Percentiles rank a stretch among this genome's conserved stretches.
These are phyloP conservation scores for Cyclotella kingstonii DNA, from an alignment of 108 stramenopile species.

Conservation along the genomic window DNA sequence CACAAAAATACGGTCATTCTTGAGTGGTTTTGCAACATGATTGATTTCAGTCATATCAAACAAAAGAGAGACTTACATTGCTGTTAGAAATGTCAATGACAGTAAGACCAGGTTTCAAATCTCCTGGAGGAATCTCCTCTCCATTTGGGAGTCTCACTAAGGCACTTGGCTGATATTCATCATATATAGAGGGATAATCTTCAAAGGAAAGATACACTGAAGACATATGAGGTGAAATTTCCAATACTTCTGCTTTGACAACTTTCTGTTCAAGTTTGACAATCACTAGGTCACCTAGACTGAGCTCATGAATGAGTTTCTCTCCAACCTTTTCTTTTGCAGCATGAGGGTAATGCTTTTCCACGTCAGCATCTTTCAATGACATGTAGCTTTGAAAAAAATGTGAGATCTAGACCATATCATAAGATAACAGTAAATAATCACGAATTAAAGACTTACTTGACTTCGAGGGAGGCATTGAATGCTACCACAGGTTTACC, in stretches of 20 bases:
- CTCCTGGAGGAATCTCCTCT: conserved; percentile 35
- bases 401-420: background rate
- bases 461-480: conserved; percentile 35
- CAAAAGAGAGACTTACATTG: conserved; percentile 22
- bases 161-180: conserved; percentile 55
- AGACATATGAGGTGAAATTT: conserved; percentile 37
- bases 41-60: background rate
- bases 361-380: conserved; percentile 24
- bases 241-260: conserved; percentile 45
- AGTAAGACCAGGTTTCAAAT: conserved; percentile 50
- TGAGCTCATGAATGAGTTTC: conserved; percentile 28
- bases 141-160: conserved; percentile 34
- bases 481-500: conserved; percentile 36
- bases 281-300: conserved; percentile 35
- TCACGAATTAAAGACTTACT: conserved; percentile 9
- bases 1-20: background rate
- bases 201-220: conserved; percentile 55
- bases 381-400: conserved; percentile 33
- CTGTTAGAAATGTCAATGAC: conserved; percentile 45
- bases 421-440: background rate
- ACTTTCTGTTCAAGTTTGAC: conserved; percentile 45
- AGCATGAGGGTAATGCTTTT: conserved; percentile 41
- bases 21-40: background rate
- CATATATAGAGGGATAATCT: conserved; percentile 55
- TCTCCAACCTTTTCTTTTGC: conserved; percentile 24